A percentile compares a stretch with the other conserved stretches of the same genome.
Conservation (phyloP, 768 basidiomycete species). For the Suillus subluteus region DNA sequence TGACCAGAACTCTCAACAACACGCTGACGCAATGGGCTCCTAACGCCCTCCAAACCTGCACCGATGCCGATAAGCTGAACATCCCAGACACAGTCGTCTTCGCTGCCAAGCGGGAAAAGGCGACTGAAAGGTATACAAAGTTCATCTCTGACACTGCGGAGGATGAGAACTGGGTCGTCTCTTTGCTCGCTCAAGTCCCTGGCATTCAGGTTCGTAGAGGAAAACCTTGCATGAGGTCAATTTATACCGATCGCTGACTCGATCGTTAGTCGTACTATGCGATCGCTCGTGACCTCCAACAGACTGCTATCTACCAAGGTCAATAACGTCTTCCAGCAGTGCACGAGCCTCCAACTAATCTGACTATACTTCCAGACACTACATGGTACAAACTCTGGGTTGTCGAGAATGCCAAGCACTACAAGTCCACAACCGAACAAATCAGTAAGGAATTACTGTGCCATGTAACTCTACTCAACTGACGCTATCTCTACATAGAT, state of each 20-base stretch:
- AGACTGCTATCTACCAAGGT: background rate
- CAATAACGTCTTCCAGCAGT: background rate
- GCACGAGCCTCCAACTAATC: background rate
- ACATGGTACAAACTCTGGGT: constrained; percentile 3
- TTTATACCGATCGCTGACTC: background rate
- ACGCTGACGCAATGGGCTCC: constrained; percentile 11
- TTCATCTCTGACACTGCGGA: constrained; percentile 15
- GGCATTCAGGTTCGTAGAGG: constrained; percentile 17
- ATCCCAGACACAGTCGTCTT: constrained; percentile 15
- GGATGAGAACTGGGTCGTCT: constrained; percentile 14
- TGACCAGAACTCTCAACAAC: constrained; percentile 10
- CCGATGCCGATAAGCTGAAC: constrained; percentile 10
- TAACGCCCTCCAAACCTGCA: constrained; percentile 11
- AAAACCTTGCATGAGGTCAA: background rate
- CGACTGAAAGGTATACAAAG: constrained; percentile 12
- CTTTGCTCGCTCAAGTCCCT: constrained; percentile 17
- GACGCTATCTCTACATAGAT: background rate
- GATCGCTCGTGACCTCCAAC: background rate
- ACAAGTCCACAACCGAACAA: background rate
- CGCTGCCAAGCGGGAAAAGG: constrained; percentile 8
- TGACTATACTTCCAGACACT: background rate
- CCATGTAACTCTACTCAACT: background rate
- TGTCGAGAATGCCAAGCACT: constrained; percentile 6
- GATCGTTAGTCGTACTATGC: background rate
- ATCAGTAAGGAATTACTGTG: background rate